Base-by-base conservation (phyloP, 352 stramenopile genomes). In the Saprolegnia parasitica region DNA sequence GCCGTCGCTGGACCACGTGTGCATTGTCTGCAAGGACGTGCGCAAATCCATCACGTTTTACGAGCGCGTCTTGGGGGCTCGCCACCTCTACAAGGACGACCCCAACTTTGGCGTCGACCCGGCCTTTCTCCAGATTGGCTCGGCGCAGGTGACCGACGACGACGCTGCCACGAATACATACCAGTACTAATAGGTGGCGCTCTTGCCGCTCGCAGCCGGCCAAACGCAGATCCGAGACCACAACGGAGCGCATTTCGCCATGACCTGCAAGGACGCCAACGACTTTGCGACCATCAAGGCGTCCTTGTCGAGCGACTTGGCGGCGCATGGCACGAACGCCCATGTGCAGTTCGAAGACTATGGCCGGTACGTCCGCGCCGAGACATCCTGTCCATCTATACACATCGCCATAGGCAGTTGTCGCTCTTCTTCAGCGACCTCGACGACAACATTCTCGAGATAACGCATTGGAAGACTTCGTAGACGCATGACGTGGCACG, bases 371-470 rank as follows among this genome's bases (percentile, higher is more conserved):
- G 37, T 37, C 5, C n/a, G n/a, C n/a, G n/a, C n/a, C n/a, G n/a
- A n/a, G n/a, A n/a, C n/a, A n/a, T n/a, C n/a, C n/a, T n/a, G n/a
- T n/a, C n/a, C n/a, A n/a, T n/a, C n/a, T n/a, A n/a, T n/a, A n/a
- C n/a, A n/a, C n/a, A n/a, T n/a, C n/a, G n/a, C 26, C 5, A 1
- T 29, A 67, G 61, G 45, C 61, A 67, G 37, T 29, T 47, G 6
- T 67, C 61, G 24, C 61, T 67, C 61, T 67, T 67, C 21, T 67
- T 67, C 46, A 47, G 40, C 61, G 61, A 67, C 56, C 32, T 67
- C 5, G 61, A 67, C 49, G 18, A n/a, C 61, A 67, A 67, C 49
- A 56, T 67, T 29, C 35, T 67, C 49, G 61, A 67, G 21, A 56
- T 67, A 39, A 56, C 61, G 15, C 61, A 67, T 37, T 67, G 61